Evolutionary conservation across 31 red algal species (phyloP).

Genomic region (Porphyra umbilicalis): DNA sequence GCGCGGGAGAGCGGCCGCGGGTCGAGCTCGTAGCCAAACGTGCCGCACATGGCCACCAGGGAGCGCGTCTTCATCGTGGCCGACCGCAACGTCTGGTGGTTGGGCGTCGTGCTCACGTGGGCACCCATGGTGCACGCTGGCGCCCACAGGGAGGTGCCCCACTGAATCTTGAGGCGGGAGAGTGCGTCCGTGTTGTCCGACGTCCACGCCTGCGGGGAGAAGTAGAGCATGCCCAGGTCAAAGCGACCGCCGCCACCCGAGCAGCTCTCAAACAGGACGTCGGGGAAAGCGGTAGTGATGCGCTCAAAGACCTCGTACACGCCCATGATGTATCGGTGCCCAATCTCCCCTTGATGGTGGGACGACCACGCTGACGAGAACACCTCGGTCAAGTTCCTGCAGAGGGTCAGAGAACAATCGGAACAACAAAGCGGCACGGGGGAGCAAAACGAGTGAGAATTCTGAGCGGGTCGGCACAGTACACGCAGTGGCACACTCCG

Average conservation of each 20-base stretch:
- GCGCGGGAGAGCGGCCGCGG: conserved; percentile 55
- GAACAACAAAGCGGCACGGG: too few species aligned
- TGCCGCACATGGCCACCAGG: conserved; percentile 82
- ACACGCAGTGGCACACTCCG: too few species aligned
- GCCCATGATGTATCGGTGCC: conserved; percentile 88
- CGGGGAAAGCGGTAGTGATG: conserved; percentile 57
- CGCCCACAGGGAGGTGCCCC: conserved; percentile 71
- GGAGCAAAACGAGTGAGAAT: too few species aligned
- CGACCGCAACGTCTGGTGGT: conserved; percentile 83
- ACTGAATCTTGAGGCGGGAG: conserved; percentile 73
- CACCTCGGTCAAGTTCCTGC: conserved; percentile 87
- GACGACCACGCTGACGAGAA: conserved; percentile 62
- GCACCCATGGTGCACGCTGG: conserved; percentile 70
- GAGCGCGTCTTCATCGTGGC: conserved; percentile 88
- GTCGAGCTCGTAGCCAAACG: conserved; percentile 83
- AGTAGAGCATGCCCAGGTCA: conserved; percentile 86
- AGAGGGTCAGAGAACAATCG: too few species aligned
- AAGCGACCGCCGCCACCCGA: conserved; percentile 83
- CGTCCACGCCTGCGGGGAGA: conserved; percentile 81
- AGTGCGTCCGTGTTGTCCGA: conserved; percentile 90
- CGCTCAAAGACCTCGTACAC: conserved; percentile 89
- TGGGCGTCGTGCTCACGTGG: conserved; percentile 81
- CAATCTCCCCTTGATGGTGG: conserved; percentile 75
- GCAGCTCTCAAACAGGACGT: conserved; percentile 89
- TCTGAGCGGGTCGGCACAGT: too few species aligned